A percentile compares a stretch with the other conserved stretches of the same genome.
phyloP scores from a whole-genome alignment of 2,329 filamentous ascomycete genomes.

The Podosphaera fusca region DNA sequence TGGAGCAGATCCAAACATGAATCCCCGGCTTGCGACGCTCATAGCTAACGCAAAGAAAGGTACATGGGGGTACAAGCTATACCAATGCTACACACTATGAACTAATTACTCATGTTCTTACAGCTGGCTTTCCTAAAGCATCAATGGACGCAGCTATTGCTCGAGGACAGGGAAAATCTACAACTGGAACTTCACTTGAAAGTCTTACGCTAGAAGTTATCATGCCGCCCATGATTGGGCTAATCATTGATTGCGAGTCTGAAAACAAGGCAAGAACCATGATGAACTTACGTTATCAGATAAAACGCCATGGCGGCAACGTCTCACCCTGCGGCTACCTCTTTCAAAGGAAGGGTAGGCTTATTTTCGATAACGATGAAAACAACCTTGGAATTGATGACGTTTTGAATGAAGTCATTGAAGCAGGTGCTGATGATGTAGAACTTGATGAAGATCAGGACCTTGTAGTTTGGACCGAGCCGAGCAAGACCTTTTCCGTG shows the following conservation, averaged over 20 bases:
- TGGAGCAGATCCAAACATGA: slow-evolving; percentile 49
- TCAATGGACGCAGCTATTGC: slow-evolving; percentile 71
- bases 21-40: slow-evolving; percentile 51
- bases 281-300: slow-evolving; percentile 44
- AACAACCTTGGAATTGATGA: slow-evolving; percentile 32
- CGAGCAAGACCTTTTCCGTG: slow-evolving; percentile 37
- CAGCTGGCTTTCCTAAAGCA: slow-evolving; percentile 58
- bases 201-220: slow-evolving; percentile 58
- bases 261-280: slow-evolving; percentile 56
- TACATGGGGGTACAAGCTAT: slow-evolving; percentile 17
- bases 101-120: slow-evolving; percentile 6
- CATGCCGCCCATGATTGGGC: slow-evolving; percentile 48
- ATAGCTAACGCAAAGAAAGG: slow-evolving; percentile 61
- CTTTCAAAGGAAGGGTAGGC: slow-evolving; percentile 59
- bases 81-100: slow-evolving; percentile 3
- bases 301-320: slow-evolving; percentile 50
- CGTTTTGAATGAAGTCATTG: slow-evolving; percentile 58
- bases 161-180: slow-evolving; percentile 64
- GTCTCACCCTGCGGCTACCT: slow-evolving; percentile 58
- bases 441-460: slow-evolving; percentile 43
- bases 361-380: slow-evolving; percentile 41
- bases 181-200: slow-evolving; percentile 55
- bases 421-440: slow-evolving; percentile 60
- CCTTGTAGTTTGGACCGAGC: slow-evolving; percentile 48
- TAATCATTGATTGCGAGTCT: slow-evolving; percentile 69